Conservation (phyloP, 805 yeast genomes). For the Schwanniomyces yamadae region DNA sequence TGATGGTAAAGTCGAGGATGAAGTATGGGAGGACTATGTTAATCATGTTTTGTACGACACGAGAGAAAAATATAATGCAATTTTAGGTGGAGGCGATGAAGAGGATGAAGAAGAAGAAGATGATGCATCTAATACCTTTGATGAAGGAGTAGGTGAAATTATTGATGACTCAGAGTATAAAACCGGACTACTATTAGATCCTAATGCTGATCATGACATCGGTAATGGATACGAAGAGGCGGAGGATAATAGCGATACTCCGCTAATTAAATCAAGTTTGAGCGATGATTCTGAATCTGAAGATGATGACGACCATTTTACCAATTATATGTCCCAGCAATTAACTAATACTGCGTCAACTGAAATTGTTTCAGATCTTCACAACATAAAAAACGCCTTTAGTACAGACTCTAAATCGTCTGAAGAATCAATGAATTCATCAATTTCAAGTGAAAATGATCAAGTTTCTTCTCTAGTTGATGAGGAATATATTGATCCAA, state of each 20-base stretch:
- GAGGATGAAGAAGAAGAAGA: slow-evolving; percentile 43
- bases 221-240: slow-evolving; percentile 27
- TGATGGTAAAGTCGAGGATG: slow-evolving; percentile 38
- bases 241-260: slow-evolving; percentile 9
- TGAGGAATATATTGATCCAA: slow-evolving; percentile 76
- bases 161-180: slow-evolving; percentile 32
- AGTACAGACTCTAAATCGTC: slow-evolving; percentile 15
- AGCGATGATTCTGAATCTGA: slow-evolving; percentile 38
- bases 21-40: slow-evolving; percentile 79
- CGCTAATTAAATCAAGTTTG: slow-evolving; percentile 10
- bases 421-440: slow-evolving; percentile 21
- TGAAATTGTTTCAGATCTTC: slow-evolving; percentile 36
- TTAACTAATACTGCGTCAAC: slow-evolving; percentile 52
- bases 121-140: slow-evolving; percentile 28
- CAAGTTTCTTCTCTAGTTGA: too few relatives aligned
- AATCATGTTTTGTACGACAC: slow-evolving; percentile 81
- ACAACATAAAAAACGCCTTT: slow-evolving; percentile 55
- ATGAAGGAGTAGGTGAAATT: slow-evolving; percentile 38
- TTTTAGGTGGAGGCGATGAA: slow-evolving; percentile 76
- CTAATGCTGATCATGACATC: slow-evolving; percentile 27
- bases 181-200: slow-evolving; percentile 30
- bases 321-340: slow-evolving; percentile 76
- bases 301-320: slow-evolving; percentile 55
- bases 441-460: slow-evolving; percentile 14
- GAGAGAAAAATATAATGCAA: slow-evolving; percentile 90